Conservation (phyloP, 345 rosid species). For the Mallotus nudiflorus region DNA sequence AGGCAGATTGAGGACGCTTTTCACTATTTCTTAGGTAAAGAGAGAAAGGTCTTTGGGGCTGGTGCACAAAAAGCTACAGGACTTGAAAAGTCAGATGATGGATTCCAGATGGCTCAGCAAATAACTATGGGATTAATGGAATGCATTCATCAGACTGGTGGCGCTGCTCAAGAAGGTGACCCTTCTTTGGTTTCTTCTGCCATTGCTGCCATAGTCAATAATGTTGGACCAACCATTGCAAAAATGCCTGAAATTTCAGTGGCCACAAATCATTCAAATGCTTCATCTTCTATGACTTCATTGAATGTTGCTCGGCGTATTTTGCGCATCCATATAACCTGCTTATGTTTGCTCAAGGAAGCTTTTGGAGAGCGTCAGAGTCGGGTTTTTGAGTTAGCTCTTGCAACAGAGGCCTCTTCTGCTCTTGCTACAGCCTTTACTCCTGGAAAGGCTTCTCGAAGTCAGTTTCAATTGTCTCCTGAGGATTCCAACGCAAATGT, state of each 20-base stretch:
- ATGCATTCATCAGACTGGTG: conserved; percentile 85
- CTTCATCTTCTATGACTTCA: conserved; percentile 47
- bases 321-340: conserved; percentile 75
- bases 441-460: conserved; percentile 82
- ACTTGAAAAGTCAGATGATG: conserved; percentile 69
- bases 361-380: conserved; percentile 98
- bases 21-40: conserved; percentile 52
- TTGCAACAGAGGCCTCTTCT: conserved; percentile 84
- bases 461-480: conserved; percentile 72
- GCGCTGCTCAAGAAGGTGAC: conserved; percentile 99
- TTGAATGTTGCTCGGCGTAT: conserved; percentile 62
- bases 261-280: conserved; percentile 47
- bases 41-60: conserved; percentile 58
- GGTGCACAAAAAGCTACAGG: conserved; percentile 50
- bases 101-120: conserved; percentile 78
- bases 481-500: conserved; percentile 62
- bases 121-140: conserved; percentile 72
- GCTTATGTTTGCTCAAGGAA: conserved; percentile 82
- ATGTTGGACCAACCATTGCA: conserved; percentile 60
- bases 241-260: conserved; percentile 68
- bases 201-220: conserved; percentile 80
- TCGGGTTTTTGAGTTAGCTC: conserved; percentile 94
- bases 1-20: conserved; percentile 68
- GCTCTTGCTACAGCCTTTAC: conserved; percentile 63
- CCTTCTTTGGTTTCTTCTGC: conserved; percentile 93